Evolutionary conservation across 441 rosid species (phyloP).

Genomic region (Corymbia citriodora): DNA sequence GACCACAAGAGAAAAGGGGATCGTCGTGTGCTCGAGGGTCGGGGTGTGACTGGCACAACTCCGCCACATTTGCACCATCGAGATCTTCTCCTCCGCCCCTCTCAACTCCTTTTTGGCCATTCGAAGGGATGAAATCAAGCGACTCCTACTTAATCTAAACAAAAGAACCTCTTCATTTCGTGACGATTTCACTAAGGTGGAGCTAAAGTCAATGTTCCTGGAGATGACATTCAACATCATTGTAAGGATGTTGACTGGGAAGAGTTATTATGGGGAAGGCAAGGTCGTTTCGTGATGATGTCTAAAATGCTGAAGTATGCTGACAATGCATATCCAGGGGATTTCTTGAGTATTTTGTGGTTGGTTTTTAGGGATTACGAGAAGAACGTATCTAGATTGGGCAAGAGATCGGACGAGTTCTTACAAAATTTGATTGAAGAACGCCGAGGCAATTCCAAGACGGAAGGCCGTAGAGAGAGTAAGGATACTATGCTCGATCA

Average conservation of each 20-base stretch:
- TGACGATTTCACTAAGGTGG: background rate
- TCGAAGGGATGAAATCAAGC: background rate
- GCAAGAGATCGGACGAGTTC: background rate
- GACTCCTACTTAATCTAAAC: background rate
- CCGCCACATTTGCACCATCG: background rate
- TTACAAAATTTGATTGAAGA: background rate
- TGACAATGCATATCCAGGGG: background rate
- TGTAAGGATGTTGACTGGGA: slow-evolving; percentile 1
- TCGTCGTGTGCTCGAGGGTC: too few species aligned
- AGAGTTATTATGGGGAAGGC: slow-evolving; percentile 2
- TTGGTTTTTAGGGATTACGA: background rate
- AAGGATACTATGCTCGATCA: background rate
- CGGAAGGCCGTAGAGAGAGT: background rate
- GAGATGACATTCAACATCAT: slow-evolving; percentile 6
- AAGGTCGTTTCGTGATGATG: background rate
- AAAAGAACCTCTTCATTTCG: background rate
- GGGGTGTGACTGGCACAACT: too few species aligned
- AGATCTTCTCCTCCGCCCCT: background rate
- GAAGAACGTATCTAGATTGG: background rate
- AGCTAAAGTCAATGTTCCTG: background rate
- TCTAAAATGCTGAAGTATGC: background rate
- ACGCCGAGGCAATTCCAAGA: background rate
- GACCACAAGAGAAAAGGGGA: too few species aligned
- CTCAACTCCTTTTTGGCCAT: background rate
- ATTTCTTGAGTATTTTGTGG: background rate